A percentile compares a stretch with the other conserved stretches of the same genome.
phyloP scores from a whole-genome alignment of 2,329 filamentous ascomycete genomes.

The Diplodia seriata region DNA sequence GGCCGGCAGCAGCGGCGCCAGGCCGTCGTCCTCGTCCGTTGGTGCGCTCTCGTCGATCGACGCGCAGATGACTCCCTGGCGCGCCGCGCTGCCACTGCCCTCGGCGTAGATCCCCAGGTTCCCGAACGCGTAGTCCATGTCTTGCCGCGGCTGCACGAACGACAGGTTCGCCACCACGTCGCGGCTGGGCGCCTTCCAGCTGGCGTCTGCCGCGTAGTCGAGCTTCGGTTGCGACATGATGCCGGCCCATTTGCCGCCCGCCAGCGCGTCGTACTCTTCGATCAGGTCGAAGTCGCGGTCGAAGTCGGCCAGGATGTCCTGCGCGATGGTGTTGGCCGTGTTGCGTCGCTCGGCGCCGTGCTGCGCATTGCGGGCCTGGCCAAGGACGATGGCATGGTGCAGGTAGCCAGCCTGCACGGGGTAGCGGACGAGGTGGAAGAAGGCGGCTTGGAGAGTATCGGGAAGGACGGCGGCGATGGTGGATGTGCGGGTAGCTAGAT shows the following conservation, averaged over 20 bases:
- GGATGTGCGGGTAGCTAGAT: conserved; percentile 29
- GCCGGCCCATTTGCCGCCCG: conserved; percentile 40
- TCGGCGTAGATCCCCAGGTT: conserved; percentile 67
- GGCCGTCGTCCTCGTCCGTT: not conserved
- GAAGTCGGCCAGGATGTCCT: conserved; percentile 34
- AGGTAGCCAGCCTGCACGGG: conserved; percentile 63
- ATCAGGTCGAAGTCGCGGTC: conserved; percentile 36
- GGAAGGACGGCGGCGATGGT: conserved; percentile 47
- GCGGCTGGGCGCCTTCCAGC: conserved; percentile 72
- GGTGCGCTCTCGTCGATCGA: conserved; percentile 23
- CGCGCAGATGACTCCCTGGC: conserved; percentile 33
- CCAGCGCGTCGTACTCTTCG: conserved; percentile 34
- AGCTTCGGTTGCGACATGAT: not conserved
- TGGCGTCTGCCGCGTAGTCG: conserved; percentile 70
- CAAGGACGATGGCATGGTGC: conserved; percentile 43
- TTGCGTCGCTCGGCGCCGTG: conserved; percentile 51
- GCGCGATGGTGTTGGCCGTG: conserved; percentile 34
- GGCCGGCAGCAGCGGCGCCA: not conserved
- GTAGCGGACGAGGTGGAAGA: conserved; percentile 65
- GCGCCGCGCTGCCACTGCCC: conserved; percentile 48
- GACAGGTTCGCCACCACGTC: conserved; percentile 66
- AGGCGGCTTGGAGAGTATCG: conserved; percentile 58
- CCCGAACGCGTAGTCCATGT: conserved; percentile 59
- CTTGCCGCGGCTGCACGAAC: conserved; percentile 62
- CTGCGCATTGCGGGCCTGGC: conserved; percentile 58